Conservation (phyloP, 805 yeast species). For the Huiozyma sinensis region DNA sequence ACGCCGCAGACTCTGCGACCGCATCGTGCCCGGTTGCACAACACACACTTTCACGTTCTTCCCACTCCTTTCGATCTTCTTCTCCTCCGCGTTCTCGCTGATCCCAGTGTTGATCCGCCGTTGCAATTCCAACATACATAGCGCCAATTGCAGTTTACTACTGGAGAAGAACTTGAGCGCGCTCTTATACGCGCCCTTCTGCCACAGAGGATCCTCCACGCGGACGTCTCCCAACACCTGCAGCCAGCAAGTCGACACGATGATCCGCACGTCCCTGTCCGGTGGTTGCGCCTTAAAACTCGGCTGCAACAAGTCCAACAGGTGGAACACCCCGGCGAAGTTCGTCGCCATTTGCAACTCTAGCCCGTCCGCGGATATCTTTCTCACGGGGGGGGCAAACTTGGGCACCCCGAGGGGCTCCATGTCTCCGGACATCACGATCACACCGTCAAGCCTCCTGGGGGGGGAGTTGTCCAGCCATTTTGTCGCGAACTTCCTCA, state of each 20-base stretch:
- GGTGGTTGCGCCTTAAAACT: constrained; percentile 83
- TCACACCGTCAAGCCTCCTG: constrained; percentile 78
- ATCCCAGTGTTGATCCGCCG: constrained; percentile 45
- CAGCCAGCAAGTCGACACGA: constrained; percentile 68
- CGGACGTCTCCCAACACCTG: constrained; percentile 66
- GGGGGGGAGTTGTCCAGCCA: constrained; percentile 92
- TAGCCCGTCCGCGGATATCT: constrained; percentile 66
- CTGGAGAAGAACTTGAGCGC: constrained; percentile 79
- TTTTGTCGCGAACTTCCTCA: constrained; percentile 82
- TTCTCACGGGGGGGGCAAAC: constrained; percentile 35
- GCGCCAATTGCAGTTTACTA: constrained; percentile 62
- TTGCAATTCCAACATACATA: constrained; percentile 76
- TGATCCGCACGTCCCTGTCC: constrained; percentile 82
- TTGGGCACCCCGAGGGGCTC: constrained; percentile 48
- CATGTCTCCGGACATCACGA: constrained; percentile 79
- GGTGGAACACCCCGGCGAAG: constrained; percentile 71
- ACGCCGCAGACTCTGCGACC: constrained; percentile 78
- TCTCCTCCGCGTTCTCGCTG: constrained; percentile 43
- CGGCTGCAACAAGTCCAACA: constrained; percentile 72
- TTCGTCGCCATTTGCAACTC: constrained; percentile 80
- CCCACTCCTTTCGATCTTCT: constrained; percentile 26
- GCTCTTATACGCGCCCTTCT: constrained; percentile 39
- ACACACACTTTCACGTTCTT: constrained; percentile 59
- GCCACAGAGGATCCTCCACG: constrained; percentile 53
- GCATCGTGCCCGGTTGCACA: constrained; percentile 87